Conservation (phyloP, 331 rosid genomes). For the Rosa hybrid region DNA sequence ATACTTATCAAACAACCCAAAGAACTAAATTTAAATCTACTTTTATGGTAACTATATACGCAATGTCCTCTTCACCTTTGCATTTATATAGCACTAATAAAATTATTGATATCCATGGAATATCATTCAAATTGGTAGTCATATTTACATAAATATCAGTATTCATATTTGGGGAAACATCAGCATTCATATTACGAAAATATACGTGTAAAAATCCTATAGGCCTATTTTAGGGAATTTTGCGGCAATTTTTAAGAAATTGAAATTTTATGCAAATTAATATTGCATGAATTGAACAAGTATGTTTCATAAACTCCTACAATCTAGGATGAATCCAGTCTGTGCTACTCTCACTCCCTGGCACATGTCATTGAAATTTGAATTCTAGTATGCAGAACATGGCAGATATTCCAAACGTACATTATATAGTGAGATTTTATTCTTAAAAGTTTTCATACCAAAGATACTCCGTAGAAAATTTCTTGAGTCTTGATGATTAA, state of each 20-base stretch:
- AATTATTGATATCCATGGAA: not conserved
- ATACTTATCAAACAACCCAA: not conserved
- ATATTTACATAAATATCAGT: not conserved
- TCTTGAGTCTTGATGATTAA: not conserved
- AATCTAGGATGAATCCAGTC: not conserved
- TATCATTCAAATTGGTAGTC: not conserved
- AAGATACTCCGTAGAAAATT: not conserved
- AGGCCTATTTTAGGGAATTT: not conserved
- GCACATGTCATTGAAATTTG: not conserved
- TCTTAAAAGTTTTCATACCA: not conserved
- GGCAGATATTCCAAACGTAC: not conserved
- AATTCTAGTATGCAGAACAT: not conserved
- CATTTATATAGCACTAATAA: not conserved
- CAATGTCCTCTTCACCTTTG: not conserved
- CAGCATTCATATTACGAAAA: not conserved
- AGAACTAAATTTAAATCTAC: not conserved
- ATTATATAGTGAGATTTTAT: not conserved
- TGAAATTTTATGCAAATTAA: not conserved
- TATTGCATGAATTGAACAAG: not conserved
- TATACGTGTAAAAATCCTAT: not conserved
- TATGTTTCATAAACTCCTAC: not conserved
- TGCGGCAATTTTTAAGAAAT: not conserved
- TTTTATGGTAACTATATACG: not conserved
- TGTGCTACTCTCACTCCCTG: not conserved
- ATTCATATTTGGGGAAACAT: not conserved